Base-by-base conservation (phyloP, 768 basidiomycete genomes). In the Mycena belliarum region DNA sequence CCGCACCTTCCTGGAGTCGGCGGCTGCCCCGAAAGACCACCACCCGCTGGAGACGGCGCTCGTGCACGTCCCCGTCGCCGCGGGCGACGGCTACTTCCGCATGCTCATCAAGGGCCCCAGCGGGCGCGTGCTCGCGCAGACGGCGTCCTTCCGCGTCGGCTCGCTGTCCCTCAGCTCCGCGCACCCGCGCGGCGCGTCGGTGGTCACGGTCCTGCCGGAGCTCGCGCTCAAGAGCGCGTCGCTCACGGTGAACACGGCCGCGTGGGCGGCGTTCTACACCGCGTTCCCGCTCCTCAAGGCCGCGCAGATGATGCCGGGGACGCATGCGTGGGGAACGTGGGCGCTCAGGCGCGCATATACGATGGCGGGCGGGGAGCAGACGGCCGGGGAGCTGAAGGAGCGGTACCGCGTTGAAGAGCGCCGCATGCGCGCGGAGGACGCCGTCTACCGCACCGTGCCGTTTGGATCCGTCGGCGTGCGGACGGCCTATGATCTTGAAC, bases 121-220 rank as follows among this genome's bases (percentile, higher is more conserved):
- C 38, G 79, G 79, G 65, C 68, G 69, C 0, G 55, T 72, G 12
- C 49, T 72, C 18, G 68, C 72, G 35, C 65, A 77, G 63, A 61
- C 66, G 6, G 57, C 52, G 12, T 49, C 79, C 28, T 65, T 64
- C 59, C 64, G 73, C 29, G 79, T 79, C 23, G 71, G 69, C 7
- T 66, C 76, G 8, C 68, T 72, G 28, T 76, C 78, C n/a, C 69
- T 75, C 52, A 70, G 62, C 37, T 80, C 80, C 53, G 78, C 75
- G n/a, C 50, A 72, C 20, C 56, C 63, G 26, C 69, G 79, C 14
- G 65, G 69, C 45, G 68, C 68, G 68, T 78, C 62, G 6, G 18
- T 42, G 3, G 33, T 63, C 6, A 63, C 62, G 18, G 9, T 63
- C 33, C 21, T 63, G 8, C 62, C 62, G 14, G 62, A 63, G 25